Evolutionary conservation across 1,139 yeast species (phyloP), one percentile per base, ranked within the genome.

Genomic region (Hansenula lynferdii): DNA sequence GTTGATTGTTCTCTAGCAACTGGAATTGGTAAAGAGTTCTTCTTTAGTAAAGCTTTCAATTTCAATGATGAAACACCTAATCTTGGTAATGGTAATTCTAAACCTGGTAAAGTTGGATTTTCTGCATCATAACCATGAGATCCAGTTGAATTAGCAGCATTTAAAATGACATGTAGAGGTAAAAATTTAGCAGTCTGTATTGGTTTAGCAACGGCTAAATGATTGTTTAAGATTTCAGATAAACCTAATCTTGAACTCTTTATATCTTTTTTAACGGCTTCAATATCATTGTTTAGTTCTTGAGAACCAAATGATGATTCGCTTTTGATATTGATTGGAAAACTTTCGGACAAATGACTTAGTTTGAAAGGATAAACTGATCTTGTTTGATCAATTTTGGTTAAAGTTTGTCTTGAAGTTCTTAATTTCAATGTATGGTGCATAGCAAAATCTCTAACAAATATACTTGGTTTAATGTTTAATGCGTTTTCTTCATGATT

Each of bases 291-390:
- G 27, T 63, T 56, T 30, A 58, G 50, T 4, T 60, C 50, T 22
- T 56, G 57, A 12, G 56, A 47, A 28, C 63, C 64, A 26, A 63
- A 58, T 30, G 34, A 39, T 31, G 51, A 54, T 32, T 49, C 40
- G 36, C 65, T 62, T 32, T 62, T 57, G 27, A 65, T 52, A 36
- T 70, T 61, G 34, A 79, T 62, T 49, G 90, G 87, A 72, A 81
- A 80, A 34, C 63, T 55, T 19, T 70, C 67, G 14, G 84, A 70
- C 37, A 83, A 64, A 59, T 83, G 80, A 37, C 84, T 67, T 47
- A 90, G 70, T 64, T 89, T 90, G 71, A 92, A 87, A 41, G 98
- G 97, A 62, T 76, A 92, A 29, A 92, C 97, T 18, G 96, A 85
- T 54, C 81, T 76, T 32, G 69, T 62, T 49, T 76, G 77, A 60